These are phyloP conservation scores for Mucor saturninus DNA, from an alignment of 371 early-diverging fungal species.

Conservation along the genomic window DNA sequence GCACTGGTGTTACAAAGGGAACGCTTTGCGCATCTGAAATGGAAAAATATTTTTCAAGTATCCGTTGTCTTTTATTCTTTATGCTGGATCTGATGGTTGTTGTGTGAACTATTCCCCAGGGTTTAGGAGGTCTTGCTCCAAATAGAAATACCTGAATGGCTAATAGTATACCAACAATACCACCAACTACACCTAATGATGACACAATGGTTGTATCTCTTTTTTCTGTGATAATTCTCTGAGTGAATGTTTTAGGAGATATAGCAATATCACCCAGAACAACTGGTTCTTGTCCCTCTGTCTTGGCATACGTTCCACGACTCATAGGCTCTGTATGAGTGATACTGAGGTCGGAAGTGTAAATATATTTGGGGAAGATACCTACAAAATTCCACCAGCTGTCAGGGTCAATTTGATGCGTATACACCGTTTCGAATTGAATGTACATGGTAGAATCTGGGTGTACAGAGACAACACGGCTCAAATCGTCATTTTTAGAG, in stretches of 20 bases:
- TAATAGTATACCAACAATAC: conserved; percentile 39
- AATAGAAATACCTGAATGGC: conserved; percentile 37
- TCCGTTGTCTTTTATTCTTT: not conserved
- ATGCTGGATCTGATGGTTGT: conserved; percentile 23
- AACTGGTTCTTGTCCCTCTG: no score
- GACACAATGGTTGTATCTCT: conserved; percentile 36
- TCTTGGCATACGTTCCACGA: not conserved
- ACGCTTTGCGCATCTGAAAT: conserved; percentile 26
- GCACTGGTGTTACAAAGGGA: conserved; percentile 40
- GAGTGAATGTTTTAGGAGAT: conserved; percentile 18
- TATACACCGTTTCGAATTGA: not conserved
- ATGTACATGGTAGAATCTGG: not conserved
- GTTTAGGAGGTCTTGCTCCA: conserved; percentile 41
- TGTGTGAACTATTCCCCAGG: conserved; percentile 44
- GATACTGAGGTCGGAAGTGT: conserved; percentile 28
- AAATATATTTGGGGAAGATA: conserved; percentile 30
- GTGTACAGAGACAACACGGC: not conserved
- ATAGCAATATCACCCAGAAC: conserved; percentile 2
- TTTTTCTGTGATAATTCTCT: conserved; percentile 31
- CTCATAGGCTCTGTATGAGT: conserved; percentile 17
- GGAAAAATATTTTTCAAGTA: conserved; percentile 18
- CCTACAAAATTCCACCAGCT: conserved; percentile 40
- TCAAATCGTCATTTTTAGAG: no score
- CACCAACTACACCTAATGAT: conserved; percentile 43
- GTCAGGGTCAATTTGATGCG: not conserved